Percentiles rank a stretch among this genome's conserved stretches.
Evolutionary conservation across 2,329 filamentous ascomycete species (phyloP).

Genomic region (Grosmannia huntii): DNA sequence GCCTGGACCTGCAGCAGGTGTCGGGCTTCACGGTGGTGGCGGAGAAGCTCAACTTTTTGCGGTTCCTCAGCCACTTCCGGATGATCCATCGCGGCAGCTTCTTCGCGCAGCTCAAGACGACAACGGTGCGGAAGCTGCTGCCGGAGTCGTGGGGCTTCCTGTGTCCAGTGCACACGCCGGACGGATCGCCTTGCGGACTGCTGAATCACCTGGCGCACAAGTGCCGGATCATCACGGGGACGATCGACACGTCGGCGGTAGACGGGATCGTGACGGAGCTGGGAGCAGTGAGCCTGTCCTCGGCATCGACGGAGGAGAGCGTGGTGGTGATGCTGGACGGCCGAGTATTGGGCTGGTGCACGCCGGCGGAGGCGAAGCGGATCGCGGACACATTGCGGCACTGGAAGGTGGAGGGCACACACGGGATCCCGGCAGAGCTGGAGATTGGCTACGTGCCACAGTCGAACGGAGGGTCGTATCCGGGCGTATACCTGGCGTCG

Average conservation of each 20-base stretch:
- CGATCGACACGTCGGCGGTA: conserved; percentile 61
- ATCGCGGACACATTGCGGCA: conserved; percentile 81
- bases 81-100: conserved; percentile 99
- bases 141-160: conserved; percentile 98
- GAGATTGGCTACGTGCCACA: conserved; percentile 88
- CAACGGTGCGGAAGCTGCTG: conserved; percentile 85
- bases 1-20: conserved; percentile 85
- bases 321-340: conserved; percentile 87
- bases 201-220: conserved; percentile 94
- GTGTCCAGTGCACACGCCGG: conserved; percentile 93
- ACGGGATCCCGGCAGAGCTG: conserved; percentile 67
- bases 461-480: conserved; percentile 86
- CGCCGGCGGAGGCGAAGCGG: conserved; percentile 65
- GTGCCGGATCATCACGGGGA: conserved; percentile 72
- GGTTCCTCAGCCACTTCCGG: conserved; percentile 96
- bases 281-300: conserved; percentile 63
- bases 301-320: conserved; percentile 68
- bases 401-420: conserved; percentile 86
- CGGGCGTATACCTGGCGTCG: conserved; percentile 88
- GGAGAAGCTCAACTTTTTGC: conserved; percentile 97
- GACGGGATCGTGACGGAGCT: conserved; percentile 65
- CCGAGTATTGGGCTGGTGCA: conserved; percentile 78
- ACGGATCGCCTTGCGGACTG: conserved; percentile 88
- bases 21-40: conserved; percentile 94
- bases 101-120: conserved; percentile 95